Base-by-base conservation (phyloP, 2,329 filamentous ascomycete genomes). In the Ceratocystis cacaofunesta region DNA sequence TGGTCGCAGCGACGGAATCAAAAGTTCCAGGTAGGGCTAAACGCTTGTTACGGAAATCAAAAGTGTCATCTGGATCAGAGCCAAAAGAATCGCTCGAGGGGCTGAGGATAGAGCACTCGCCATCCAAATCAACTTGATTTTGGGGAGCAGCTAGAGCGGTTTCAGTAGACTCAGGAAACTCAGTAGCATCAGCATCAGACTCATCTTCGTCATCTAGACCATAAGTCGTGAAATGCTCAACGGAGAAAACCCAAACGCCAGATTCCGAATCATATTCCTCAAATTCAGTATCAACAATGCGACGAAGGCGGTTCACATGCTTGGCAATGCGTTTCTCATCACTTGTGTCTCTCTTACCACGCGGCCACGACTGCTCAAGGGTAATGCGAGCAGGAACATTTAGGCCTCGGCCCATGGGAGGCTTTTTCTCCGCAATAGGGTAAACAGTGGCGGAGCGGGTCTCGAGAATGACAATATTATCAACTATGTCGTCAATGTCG, bases 221-320 rank as follows among this genome's bases (percentile, higher is more conserved):
- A 72, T 99, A 99, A 1, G 91, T 96, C 1, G 92, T 97, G 74
- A 95, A 99, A 75, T 99, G 94, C 71, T 92, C 86, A n/a, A 99
- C 94, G 8, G 80, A 85, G 77, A 99, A 99, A 15, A 84, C 83
- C 95, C 95, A 99, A 60, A 89, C 82, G 63, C 92, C 94, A 63
- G 85, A 91, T 1, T 89, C 80, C 66, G 80, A 79, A 69, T 95
- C 83, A 74, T 96, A 99, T 71, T 81, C 80, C 70, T 92, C 80
- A 71, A 96, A 97, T 3, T 85, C 84, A 0, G 94, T 97, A 73
- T 90, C 87, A 7, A 79, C 78, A 46, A 96, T 90, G 67, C 82
- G 84, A 78, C 85, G 88, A 28, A 99, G 83, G 64, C 89, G 87
- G 68, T 87, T 84, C 65, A 96, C 77, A 74, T 99, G 94, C 76